Evolutionary conservation across 805 yeast species (phyloP), one percentile per base, ranked within the genome.

Genomic region (Cyberlindnera maritima): DNA sequence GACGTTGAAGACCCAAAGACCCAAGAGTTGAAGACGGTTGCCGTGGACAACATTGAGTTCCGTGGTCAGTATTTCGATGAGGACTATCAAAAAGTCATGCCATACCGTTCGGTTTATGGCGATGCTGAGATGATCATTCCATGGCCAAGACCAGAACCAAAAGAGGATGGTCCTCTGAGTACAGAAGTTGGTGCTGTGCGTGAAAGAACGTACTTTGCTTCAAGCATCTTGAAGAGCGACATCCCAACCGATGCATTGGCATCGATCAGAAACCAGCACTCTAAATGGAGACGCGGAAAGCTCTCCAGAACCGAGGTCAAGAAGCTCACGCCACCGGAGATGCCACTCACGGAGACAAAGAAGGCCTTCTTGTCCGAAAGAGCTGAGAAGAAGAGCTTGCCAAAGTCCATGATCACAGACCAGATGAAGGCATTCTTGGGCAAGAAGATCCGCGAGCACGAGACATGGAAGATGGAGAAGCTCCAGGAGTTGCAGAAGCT

Each of bases 91-190:
- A 74, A 74, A 58, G 77, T 84, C 75, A 68, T 88, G 71, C 96
- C 96, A 26, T 79, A 79, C 49, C 80, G 98, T 66, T 79, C 80
- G 56, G 88, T 91, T 21, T 77, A 77, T 53, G 82, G 86, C 55
- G 83, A 85, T 57, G 79, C 77, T 36, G 76, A 80, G 43, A 70
- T 88, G 44, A 78, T 81, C 20, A 82, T 91, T 42, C 97, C 97
- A 44, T 92, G 96, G 96, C 97, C 97, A 33, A 76, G 79, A 56
- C 91, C 94, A 2, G 80, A 74, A 29, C 63, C 64, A 19, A 54
- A 65, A 0, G 78, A 77, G 52, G 89, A 83, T 54, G 83, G 81
- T 42, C 68, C 62, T 26, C 70, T 79, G 53, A 78, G 83, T 3
- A 87, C 96, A 1, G 62, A 66, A 6, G 75, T 77, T 25, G 78